These are phyloP conservation scores for Chamaenerion angustifolium DNA, from an alignment of 345 rosid species.

Conservation along the genomic window DNA sequence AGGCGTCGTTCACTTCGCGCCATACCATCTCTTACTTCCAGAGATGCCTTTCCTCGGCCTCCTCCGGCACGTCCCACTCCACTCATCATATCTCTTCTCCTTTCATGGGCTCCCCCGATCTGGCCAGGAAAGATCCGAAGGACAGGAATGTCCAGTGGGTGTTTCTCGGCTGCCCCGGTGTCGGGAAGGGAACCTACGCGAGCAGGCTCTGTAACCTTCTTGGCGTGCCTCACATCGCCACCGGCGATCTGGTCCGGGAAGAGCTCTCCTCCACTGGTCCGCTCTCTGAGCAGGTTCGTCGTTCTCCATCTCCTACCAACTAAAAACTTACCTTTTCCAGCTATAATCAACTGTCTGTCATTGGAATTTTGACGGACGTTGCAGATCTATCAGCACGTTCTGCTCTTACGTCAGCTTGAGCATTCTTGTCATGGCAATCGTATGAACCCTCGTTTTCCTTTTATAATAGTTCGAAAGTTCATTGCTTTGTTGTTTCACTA, in stretches of 20 bases:
- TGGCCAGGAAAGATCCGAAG: slow-evolving; percentile 24
- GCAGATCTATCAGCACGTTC: too few species aligned
- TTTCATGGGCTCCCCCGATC: slow-evolving; percentile 15
- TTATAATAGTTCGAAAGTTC: too few species aligned
- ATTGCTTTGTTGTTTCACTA: too few species aligned
- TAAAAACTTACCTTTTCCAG: too few species aligned
- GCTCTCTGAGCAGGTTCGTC: slow-evolving; percentile 48
- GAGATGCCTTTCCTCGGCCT: background rate
- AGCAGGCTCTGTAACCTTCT: slow-evolving; percentile 70
- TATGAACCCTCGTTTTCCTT: too few species aligned
- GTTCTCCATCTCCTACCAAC: background rate
- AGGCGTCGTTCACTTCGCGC: background rate
- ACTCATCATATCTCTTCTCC: slow-evolving; percentile 4
- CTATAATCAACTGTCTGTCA: too few species aligned
- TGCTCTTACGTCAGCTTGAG: too few species aligned
- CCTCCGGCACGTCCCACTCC: background rate
- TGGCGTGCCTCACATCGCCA: slow-evolving; percentile 89
- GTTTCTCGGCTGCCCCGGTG: slow-evolving; percentile 88
- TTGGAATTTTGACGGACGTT: too few species aligned
- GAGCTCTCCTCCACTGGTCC: slow-evolving; percentile 71
- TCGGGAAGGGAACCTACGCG: slow-evolving; percentile 98
- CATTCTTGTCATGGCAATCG: too few species aligned
- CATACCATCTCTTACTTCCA: background rate
- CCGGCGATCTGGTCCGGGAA: slow-evolving; percentile 92
- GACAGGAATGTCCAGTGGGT: slow-evolving; percentile 83